Base-by-base conservation (phyloP, 2,329 filamentous ascomycete genomes). In the Alternaria sp. region DNA sequence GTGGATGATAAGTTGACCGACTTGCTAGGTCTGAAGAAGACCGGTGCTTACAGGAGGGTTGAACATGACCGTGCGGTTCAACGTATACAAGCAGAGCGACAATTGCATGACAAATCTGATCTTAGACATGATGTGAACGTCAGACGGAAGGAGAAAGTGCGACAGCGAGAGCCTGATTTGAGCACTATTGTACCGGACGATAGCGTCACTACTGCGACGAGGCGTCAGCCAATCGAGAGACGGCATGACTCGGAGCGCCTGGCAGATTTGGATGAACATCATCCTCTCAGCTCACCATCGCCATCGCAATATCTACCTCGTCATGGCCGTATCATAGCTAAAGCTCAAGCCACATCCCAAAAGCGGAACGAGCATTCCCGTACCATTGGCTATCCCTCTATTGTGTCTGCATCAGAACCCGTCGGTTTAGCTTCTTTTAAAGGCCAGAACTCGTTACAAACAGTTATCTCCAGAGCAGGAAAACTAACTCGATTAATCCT, bases 401-500 rank as follows among this genome's bases (percentile, higher is more conserved):
- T 31, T 14, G 23, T 39, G 6, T 11, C 50, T 8, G 13, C 33
- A 24, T 21, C 33, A 8, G 14, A 4, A n/a, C 9, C 31, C 31
- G 14, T 17, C 14, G 14, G 29, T 11, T 14, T 52, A 10, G 8
- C 34, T 26, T 28, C 40, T 21, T 3, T 36, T 45, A 51, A 41
- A 37, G 14, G 17, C n/a, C 34, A 42, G 29, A 37, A 33, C 7
- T 41, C 54, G 1, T 13, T 55, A 3, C 46, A 55, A n/a, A 41
- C 46, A 10, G 48, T 54, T 1, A 21, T 50, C 28, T 56, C 37
- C 17, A 54, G 50, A 9, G 50, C 48, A 3, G 56, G 58, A 40
- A 65, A 52, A 45, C 50, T 65, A 4, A 37, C 58, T 5, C 63
- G 68, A 11, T 58, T 54, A 23, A 28, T 68, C 6, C 58, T 71